Conservation (phyloP, 768 basidiomycete species). For the Calocera viscosa region DNA sequence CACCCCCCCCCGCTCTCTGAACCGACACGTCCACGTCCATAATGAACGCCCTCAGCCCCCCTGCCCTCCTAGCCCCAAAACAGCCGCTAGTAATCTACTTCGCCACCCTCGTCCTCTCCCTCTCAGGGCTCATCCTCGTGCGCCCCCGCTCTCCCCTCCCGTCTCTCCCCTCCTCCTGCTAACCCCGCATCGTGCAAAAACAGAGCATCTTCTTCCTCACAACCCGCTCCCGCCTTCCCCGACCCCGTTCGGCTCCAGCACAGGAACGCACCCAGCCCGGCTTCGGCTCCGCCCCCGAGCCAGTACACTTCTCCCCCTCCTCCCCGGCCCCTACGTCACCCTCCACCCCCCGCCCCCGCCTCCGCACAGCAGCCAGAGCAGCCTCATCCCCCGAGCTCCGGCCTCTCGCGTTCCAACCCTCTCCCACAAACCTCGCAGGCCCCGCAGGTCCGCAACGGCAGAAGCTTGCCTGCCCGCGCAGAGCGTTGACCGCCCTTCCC, state of each 20-base stretch:
- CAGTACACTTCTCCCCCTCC: background rate
- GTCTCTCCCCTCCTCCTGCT: background rate
- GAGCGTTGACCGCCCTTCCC: too few species aligned
- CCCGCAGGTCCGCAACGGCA: too few species aligned
- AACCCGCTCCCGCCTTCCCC: background rate
- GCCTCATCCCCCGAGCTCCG: background rate
- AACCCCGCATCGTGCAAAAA: background rate
- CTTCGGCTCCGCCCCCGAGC: background rate
- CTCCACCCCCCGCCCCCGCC: background rate
- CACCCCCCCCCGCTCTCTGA: too few species aligned
- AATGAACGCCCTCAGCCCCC: too few species aligned
- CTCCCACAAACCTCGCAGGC: too few species aligned
- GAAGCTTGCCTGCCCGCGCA: too few species aligned
- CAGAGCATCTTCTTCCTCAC: background rate
- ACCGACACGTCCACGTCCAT: too few species aligned
- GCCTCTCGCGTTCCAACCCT: background rate
- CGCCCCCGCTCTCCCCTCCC: background rate
- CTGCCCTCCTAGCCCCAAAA: background rate
- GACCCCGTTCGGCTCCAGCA: background rate
- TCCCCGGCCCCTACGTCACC: background rate
- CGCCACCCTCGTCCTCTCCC: background rate
- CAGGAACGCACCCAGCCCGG: background rate
- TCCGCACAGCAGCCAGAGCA: background rate
- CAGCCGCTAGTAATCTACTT: background rate
- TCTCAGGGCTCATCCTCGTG: constrained; percentile 3